These are phyloP conservation scores for Exobasidium rhododendri DNA, from an alignment of 1,284 basidiomycete genomes.

Conservation along the genomic window DNA sequence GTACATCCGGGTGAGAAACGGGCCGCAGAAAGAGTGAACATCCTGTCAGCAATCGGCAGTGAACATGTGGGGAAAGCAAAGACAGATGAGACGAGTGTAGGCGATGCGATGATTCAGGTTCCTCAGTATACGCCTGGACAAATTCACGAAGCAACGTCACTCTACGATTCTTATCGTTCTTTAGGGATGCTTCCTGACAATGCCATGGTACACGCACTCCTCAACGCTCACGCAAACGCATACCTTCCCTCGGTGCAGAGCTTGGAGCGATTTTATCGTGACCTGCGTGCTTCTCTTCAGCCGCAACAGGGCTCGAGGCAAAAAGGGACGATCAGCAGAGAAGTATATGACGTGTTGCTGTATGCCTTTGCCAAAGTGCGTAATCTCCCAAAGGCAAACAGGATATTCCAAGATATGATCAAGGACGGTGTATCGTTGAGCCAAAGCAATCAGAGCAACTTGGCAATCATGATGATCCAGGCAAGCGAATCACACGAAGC, in stretches of 20 bases:
- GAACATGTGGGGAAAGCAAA: not conserved
- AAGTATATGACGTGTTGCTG: conserved; percentile 25
- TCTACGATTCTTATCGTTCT: conserved; percentile 26
- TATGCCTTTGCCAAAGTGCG: conserved; percentile 29
- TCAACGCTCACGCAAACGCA: conserved; percentile 35
- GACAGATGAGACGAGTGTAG: not conserved
- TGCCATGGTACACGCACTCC: conserved; percentile 29
- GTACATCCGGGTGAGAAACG: not conserved
- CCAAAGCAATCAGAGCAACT: conserved; percentile 12
- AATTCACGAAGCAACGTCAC: conserved; percentile 30
- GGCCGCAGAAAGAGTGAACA: not conserved
- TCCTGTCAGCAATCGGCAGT: not conserved
- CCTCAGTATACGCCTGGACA: conserved; percentile 25
- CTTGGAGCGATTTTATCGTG: conserved; percentile 26
- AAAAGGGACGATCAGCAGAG: not conserved
- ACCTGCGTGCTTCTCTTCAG: not conserved
- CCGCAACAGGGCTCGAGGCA: not conserved
- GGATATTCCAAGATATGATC: conserved; percentile 21
- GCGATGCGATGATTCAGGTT: not conserved
- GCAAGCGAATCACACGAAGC: conserved; percentile 27
- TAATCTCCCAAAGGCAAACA: conserved; percentile 20
- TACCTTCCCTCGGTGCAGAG: conserved; percentile 34
- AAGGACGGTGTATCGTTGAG: not conserved
- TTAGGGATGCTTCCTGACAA: conserved; percentile 22
- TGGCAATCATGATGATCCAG: conserved; percentile 21